Evolutionary conservation across 2,329 filamentous ascomycete genomes (phyloP).

Genomic region (Ophiosphaerella herpotricha): DNA sequence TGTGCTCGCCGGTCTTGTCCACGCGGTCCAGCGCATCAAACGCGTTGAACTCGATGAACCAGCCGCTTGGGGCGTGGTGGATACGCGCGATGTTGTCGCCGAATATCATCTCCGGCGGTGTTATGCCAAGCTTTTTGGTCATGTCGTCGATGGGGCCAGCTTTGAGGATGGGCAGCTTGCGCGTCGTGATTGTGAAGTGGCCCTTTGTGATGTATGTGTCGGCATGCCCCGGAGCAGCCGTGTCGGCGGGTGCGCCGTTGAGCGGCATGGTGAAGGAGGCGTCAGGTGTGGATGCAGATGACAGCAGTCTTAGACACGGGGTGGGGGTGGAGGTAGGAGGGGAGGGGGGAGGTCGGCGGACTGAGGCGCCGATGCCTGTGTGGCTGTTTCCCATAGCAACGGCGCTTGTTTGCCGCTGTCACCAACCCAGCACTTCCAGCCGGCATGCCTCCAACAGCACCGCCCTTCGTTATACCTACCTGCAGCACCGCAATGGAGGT

Average conservation of each 20-base stretch:
- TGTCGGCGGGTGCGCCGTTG: constrained; percentile 41
- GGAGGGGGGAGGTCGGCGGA: constrained; percentile 4
- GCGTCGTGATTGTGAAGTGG: constrained; percentile 75
- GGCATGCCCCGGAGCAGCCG: constrained; percentile 37
- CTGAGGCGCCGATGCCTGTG: constrained; percentile 9
- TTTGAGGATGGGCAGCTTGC: constrained; percentile 94
- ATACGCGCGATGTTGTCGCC: constrained; percentile 87
- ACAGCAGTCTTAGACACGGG: constrained; percentile 22
- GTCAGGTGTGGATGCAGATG: neutral
- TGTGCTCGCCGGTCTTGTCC: constrained; percentile 88
- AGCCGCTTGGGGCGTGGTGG: constrained; percentile 73
- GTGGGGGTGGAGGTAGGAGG: neutral
- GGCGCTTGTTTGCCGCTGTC: constrained; percentile 21
- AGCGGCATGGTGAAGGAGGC: constrained; percentile 6
- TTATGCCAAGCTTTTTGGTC: constrained; percentile 77
- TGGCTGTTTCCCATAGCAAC: constrained; percentile 15
- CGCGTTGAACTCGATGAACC: constrained; percentile 80
- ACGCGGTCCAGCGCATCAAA: constrained; percentile 87
- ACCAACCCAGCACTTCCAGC: constrained; percentile 9
- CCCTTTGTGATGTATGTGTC: constrained; percentile 44
- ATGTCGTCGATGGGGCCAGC: constrained; percentile 87
- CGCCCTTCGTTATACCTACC: constrained; percentile 3
- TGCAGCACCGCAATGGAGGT: constrained; percentile 63
- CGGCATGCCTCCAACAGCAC: neutral
- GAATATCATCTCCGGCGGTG: constrained; percentile 98